Base-by-base conservation (phyloP, 179 eudicot species). In the Dionaea muscipula region DNA sequence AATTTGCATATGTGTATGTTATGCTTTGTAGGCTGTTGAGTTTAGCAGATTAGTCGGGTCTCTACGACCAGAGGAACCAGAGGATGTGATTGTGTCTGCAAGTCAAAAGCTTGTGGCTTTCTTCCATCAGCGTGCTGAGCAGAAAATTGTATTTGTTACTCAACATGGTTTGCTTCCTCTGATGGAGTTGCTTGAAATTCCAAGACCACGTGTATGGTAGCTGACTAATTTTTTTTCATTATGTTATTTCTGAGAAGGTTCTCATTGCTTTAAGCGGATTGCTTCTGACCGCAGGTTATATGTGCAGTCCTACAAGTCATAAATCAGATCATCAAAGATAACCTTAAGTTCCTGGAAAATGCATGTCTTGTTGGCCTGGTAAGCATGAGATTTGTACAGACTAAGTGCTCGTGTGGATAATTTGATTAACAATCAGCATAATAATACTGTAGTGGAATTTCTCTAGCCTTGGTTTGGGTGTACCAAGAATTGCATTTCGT, bases 361-460 rank as follows among this genome's bases (percentile, higher is more conserved):
- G 99, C 99, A 60, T 93, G 95, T 71, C 95, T 88, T 59, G 80
- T 93, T 61, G 99, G 99, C 70, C 75, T 93, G 68, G 99, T 93
- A 72, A 77, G 95, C 68, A 24, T 44, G 27, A 20, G 33, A 46
- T 31, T 31, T 31, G 35, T 31, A 31, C 10, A 11, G 35, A 4
- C 5, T 31, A 31, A 31, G 35, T 6, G 35, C 35, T 31, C 10
- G 35, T 31, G 35, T 31, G 5, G 35, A 31, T 31, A 31, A 1
- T 31, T 4, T 31, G 35, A 31, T 0, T 31, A 31, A 31, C 35
- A 6, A 31, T 31, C 35, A 4, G 35, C 35, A 31, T 31, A 31
- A 11, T 31, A 11, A n/a, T n/a, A n/a, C n/a, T n/a, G n/a, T n/a
- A n/a, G n/a, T n/a, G 5, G 35, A 31, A 31, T 31, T 6, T 11